Percentiles rank a stretch among this genome's conserved stretches.
Evolutionary conservation across 2,329 filamentous ascomycete species (phyloP).

Genomic region (Samsoniella hepiali): DNA sequence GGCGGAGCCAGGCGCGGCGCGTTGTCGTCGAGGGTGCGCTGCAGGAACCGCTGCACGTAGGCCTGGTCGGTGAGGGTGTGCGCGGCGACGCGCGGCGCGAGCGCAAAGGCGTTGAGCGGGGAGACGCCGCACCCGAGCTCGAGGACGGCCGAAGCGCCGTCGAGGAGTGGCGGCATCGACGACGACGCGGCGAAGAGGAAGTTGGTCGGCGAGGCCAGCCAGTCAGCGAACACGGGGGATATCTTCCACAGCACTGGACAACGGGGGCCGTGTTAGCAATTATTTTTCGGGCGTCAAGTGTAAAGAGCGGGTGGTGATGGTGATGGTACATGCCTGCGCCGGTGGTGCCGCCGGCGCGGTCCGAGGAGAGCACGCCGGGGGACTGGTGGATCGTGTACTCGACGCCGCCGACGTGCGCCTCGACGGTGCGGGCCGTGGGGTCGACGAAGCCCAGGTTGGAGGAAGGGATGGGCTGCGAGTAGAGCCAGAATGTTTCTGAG

Average conservation of each 20-base stretch:
- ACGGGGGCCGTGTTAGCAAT: not conserved
- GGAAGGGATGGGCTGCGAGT: conserved; percentile 70
- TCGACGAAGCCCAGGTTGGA: conserved; percentile 84
- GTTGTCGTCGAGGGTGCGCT: conserved; percentile 71
- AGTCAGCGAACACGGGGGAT: conserved; percentile 76
- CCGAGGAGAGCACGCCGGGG: conserved; percentile 74
- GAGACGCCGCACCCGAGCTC: conserved; percentile 90
- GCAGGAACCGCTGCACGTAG: conserved; percentile 76
- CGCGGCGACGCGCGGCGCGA: conserved; percentile 57
- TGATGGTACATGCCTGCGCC: conserved; percentile 41
- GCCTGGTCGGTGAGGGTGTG: conserved; percentile 86
- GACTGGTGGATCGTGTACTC: conserved; percentile 81
- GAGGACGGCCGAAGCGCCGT: conserved; percentile 56
- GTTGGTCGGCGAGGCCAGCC: conserved; percentile 65
- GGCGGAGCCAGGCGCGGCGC: conserved; percentile 15
- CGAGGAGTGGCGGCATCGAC: conserved; percentile 41
- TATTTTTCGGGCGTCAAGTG: not conserved
- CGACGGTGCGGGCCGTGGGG: conserved; percentile 60
- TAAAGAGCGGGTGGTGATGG: conserved; percentile 1
- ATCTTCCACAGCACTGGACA: conserved; percentile 81
- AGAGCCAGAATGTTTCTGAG: conserved; percentile 82
- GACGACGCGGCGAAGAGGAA: conserved; percentile 49
- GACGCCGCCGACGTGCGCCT: conserved; percentile 63
- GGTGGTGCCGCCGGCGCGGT: conserved; percentile 59
- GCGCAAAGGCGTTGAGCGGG: conserved; percentile 68